A percentile compares a stretch with the other conserved stretches of the same genome.
Conservation (phyloP, 2,329 filamentous ascomycete species). For the Biscogniauxia sp. region DNA sequence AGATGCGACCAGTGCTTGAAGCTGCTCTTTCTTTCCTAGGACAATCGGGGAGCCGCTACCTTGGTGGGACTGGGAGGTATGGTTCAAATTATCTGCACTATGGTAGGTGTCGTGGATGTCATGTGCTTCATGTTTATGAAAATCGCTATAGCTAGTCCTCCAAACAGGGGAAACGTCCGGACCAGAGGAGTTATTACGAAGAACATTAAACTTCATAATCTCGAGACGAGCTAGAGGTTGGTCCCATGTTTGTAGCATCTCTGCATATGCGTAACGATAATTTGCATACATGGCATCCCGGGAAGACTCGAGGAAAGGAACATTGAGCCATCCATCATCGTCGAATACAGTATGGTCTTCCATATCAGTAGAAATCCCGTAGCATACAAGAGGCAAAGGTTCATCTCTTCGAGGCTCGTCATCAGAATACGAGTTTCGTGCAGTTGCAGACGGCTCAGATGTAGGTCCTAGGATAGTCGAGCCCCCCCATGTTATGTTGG, state of each 20-base stretch:
- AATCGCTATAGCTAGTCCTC: slow-evolving; percentile 28
- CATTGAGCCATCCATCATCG: slow-evolving; percentile 63
- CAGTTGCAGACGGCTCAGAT: slow-evolving; percentile 44
- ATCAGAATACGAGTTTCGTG: slow-evolving; percentile 53
- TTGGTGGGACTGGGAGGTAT: slow-evolving; percentile 35
- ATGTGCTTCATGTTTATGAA: slow-evolving; percentile 20
- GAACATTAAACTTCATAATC: slow-evolving; percentile 66
- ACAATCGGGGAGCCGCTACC: slow-evolving; percentile 49
- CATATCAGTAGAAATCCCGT: slow-evolving; percentile 51
- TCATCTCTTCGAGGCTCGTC: slow-evolving; percentile 51
- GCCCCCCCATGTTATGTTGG: slow-evolving; percentile 51
- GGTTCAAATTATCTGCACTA: slow-evolving; percentile 34
- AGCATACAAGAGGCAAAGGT: slow-evolving; percentile 45
- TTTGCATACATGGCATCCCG: slow-evolving; percentile 51
- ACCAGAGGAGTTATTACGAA: slow-evolving; percentile 46
- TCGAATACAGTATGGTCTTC: slow-evolving; percentile 66
- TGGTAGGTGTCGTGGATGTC: slow-evolving; percentile 33
- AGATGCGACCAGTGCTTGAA: slow-evolving; percentile 48
- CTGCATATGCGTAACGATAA: slow-evolving; percentile 66
- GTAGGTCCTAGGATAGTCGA: slow-evolving; percentile 43
- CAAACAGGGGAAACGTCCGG: slow-evolving; percentile 23
- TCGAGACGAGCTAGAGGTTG: slow-evolving; percentile 62
- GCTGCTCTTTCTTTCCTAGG: slow-evolving; percentile 55
- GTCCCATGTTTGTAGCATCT: slow-evolving; percentile 66
- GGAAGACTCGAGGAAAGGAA: slow-evolving; percentile 54